Base-by-base conservation (phyloP, 225 moss, liverwort and hornwort species). In the Anthoceros angustus region DNA sequence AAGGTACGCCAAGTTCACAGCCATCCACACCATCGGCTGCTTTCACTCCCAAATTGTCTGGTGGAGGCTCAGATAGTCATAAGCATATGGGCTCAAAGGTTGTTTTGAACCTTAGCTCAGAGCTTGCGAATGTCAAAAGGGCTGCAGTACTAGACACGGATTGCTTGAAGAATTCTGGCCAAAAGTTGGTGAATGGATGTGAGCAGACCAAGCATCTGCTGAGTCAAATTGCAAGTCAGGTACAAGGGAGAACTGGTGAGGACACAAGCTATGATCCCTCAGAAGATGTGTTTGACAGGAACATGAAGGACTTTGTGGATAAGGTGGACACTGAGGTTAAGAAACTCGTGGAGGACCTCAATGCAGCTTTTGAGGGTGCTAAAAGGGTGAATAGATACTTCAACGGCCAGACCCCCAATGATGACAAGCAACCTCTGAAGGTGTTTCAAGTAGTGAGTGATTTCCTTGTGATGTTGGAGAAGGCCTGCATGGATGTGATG, bases 361-460 rank as follows among this genome's bases (percentile, higher is more conserved):
- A 67, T 46, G 72, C 67, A 55, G 94, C 83, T 49, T 74, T 95
- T 11, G 83, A 81, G 69, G 79, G 75, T 63, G 90, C 90, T 42
- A 86, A 86, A 41, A 80, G 85, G 70, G 84, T 91, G 15, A 83
- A 84, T 70, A 75, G 80, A 25, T 95, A 91, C 71, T 95, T 88
- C 66, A 88, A 95, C 62, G 94, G 94, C 14, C 82, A 88, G 23
- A 78, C 78, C 61, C 76, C 81, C 2, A 84, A 77, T 70, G 87
- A 95, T 66, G 82, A 95, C 65, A 84, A 85, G 46, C 80, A 86
- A 49, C 86, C 88, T 65, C 74, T 95, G 0, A 86, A 82, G 75
- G 83, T 90, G 63, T 95, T 95, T 66, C 82, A 85, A 63, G 94
- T 95, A 48, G 94, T 95, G 24, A 83, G 83, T 70, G 90, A 90